These are phyloP conservation scores for Cladosporium sp. DNA, from an alignment of 2,329 filamentous ascomycete genomes.

Conservation along the genomic window DNA sequence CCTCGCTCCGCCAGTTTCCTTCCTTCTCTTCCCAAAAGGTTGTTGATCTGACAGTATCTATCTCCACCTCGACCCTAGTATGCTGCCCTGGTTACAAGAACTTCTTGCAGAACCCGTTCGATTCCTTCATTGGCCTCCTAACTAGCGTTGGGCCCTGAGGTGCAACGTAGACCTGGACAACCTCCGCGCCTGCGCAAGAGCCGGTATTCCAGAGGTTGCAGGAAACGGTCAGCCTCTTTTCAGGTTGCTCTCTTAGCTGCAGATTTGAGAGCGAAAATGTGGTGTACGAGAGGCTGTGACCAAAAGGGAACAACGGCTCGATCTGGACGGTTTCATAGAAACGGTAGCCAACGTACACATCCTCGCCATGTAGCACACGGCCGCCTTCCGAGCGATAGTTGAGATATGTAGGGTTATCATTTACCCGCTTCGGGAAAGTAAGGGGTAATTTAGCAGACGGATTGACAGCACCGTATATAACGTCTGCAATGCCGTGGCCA, in stretches of 20 bases:
- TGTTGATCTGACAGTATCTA: constrained; percentile 59
- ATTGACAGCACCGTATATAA: constrained; percentile 68
- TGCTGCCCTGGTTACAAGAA: constrained; percentile 53
- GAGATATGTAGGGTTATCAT: constrained; percentile 59
- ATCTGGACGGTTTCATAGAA: constrained; percentile 62
- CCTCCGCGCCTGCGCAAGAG: no score
- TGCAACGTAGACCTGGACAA: no score
- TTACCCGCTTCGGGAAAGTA: constrained; percentile 54
- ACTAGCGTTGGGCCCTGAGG: constrained; percentile 53
- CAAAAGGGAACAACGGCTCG: constrained; percentile 66
- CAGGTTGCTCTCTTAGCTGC: neutral
- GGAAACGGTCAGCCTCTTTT: neutral
- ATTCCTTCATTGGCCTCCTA: constrained; percentile 63
- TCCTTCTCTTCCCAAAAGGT: constrained; percentile 67
- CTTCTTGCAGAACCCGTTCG: constrained; percentile 64
- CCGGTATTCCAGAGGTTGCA: neutral
- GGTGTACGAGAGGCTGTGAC: constrained; percentile 73
- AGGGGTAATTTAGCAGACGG: constrained; percentile 71
- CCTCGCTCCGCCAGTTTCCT: constrained; percentile 61
- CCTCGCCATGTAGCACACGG: constrained; percentile 65
- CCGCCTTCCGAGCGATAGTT: constrained; percentile 69
- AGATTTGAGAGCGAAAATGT: constrained; percentile 24
- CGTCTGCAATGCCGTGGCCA: constrained; percentile 72
- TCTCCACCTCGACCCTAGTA: constrained; percentile 50
- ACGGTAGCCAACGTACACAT: constrained; percentile 67